phyloP scores from a whole-genome alignment of 495 filamentous ascomycete genomes.

The Lasiosphaeria ovina region DNA sequence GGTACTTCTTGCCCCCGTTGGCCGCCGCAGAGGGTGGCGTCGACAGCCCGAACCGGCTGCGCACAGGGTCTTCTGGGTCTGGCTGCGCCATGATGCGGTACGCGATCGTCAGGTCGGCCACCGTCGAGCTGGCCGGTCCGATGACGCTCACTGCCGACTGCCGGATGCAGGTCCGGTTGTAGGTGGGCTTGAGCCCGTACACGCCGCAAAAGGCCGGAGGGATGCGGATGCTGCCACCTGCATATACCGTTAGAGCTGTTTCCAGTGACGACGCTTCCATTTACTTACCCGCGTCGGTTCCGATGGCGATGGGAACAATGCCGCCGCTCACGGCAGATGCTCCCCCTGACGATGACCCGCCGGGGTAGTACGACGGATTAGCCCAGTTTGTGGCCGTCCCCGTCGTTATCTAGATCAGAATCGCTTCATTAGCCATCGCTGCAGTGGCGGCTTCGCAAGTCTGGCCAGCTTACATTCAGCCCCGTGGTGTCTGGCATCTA shows the following conservation, averaged over 20 bases:
- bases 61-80: constrained; percentile 50
- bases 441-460: no score
- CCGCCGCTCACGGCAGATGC: constrained; percentile 76
- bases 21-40: constrained; percentile 40
- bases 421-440: neutral
- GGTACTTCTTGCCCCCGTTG: constrained; percentile 40
- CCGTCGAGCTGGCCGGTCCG: constrained; percentile 75
- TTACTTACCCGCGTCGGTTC: constrained; percentile 66
- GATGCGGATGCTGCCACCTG: constrained; percentile 75
- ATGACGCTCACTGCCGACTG: constrained; percentile 63
- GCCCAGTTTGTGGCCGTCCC: constrained; percentile 86
- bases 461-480: neutral
- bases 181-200: constrained; percentile 83
- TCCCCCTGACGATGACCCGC: constrained; percentile 83
- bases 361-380: constrained; percentile 76
- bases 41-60: constrained; percentile 39
- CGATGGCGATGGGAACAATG: constrained; percentile 76
- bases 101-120: constrained; percentile 76
- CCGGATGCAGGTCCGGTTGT: constrained; percentile 62
- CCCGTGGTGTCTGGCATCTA: constrained; percentile 34
- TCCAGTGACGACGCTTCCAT: neutral
- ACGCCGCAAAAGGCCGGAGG: constrained; percentile 81
- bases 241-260: neutral
- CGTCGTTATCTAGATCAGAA: constrained; percentile 60
- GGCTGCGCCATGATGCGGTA: constrained; percentile 74